Evolutionary conservation across 2,329 filamentous ascomycete genomes (phyloP), one percentile per base, ranked within the genome.

Genomic region (Rugonectria rugulosa): DNA sequence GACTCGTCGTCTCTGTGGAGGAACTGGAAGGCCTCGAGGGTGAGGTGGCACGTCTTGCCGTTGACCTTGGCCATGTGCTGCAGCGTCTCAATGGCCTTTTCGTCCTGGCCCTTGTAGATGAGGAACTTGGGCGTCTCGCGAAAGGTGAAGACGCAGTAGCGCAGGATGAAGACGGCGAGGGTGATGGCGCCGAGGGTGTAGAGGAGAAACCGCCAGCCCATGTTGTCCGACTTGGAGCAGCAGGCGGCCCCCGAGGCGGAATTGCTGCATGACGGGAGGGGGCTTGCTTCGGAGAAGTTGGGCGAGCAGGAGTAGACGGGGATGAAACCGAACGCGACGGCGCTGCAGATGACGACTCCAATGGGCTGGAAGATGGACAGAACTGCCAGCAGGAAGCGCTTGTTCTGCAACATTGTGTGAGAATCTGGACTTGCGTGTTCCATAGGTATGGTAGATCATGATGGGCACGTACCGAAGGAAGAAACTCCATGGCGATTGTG

Each of bases 291-390:
- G 6, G 77, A 75, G 63, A 81, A 82, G 63, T 82, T 81, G 21
- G 81, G 80, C 0, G 71, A 73, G 68, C 81, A 84, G 2, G 77
- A 78, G 62, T 79, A 78, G 4, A 72, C 73, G 0, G 81, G 80
- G 41, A 83, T 81, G 61, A 81, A 82, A 4, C 76, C 80, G 31
- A 83, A 84, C 1, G 81, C 80, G 34, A 85, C 75, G 10, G 75
- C 76, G 37, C 74, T 78, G 59, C 76, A 79, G 23, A 83, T 63
- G 3, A 83, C 77, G 3, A 84, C 81, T 11, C 82, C 81, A 9
- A 84, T 75, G 1, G 82, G 82, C 55, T 84, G 81, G 55, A 83
- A 85, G 21, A 84, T 72, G 2, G 81, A 84, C 0, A 85, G 70
- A 2, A 81, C 70, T 0, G 81, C 77, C 7, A 85, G 70, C 3